Evolutionary conservation across 768 basidiomycete species (phyloP).

Genomic region (Gautieria morchelliformis): DNA sequence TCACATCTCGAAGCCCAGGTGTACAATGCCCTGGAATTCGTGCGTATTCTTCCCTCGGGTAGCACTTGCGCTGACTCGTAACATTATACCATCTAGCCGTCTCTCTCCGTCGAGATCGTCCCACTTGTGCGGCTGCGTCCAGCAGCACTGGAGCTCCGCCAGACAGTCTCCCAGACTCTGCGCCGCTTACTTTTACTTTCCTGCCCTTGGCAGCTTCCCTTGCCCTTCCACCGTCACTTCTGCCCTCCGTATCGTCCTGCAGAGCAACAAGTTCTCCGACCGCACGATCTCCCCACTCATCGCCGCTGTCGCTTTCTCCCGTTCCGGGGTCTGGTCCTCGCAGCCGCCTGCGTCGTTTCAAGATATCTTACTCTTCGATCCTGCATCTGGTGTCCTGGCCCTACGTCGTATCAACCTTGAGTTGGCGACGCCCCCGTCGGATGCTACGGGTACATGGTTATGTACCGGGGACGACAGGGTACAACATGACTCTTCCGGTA

Average conservation of each 20-base stretch:
- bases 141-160: conserved; percentile 15
- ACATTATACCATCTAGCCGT: conserved; percentile 28
- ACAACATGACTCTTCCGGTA: neutral
- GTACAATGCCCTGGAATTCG: conserved; percentile 42
- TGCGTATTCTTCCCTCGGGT: conserved; percentile 16
- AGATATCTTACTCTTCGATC: conserved; percentile 63
- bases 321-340: conserved; percentile 7
- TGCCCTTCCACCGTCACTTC: conserved; percentile 31
- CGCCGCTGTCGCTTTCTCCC: conserved; percentile 7
- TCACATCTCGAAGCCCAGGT: conserved; percentile 56
- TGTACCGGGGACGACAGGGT: neutral
- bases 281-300: neutral
- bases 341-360: conserved; percentile 35
- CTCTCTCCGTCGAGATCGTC: conserved; percentile 40
- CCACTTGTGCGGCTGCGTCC: conserved; percentile 49
- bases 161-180: conserved; percentile 6
- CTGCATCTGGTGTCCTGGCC: conserved; percentile 42
- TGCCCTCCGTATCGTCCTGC: conserved; percentile 14
- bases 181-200: conserved; percentile 50
- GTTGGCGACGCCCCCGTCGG: conserved; percentile 5
- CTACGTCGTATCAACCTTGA: conserved; percentile 47
- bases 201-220: conserved; percentile 25
- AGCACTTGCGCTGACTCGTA: neutral
- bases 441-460: neutral
- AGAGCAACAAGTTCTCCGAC: neutral